phyloP scores from a whole-genome alignment of 1,139 yeast species.

The Pneumocystis sp. region DNA sequence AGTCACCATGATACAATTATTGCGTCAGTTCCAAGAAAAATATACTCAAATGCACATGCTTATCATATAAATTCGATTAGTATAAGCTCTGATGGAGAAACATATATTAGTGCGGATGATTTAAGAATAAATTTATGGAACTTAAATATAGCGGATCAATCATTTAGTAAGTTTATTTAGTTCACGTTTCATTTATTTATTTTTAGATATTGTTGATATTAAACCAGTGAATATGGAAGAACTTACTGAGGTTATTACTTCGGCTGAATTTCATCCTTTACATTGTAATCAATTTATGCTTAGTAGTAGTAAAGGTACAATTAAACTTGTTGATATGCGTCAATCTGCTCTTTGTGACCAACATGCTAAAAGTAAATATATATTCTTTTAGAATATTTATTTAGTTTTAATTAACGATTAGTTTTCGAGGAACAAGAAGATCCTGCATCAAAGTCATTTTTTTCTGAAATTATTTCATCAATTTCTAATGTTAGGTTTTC shows the following conservation, averaged over 20 bases:
- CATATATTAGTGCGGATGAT: constrained; percentile 87
- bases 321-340: constrained; percentile 93
- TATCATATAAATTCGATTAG: constrained; percentile 95
- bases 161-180: constrained; percentile 40
- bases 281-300: constrained; percentile 92
- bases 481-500: constrained; percentile 90
- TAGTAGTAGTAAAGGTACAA: constrained; percentile 91
- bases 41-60: constrained; percentile 92
- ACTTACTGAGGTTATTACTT: constrained; percentile 93
- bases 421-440: constrained; percentile 87
- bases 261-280: constrained; percentile 90
- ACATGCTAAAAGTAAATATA: constrained; percentile 46
- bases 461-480: constrained; percentile 91
- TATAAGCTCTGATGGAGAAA: constrained; percentile 89
- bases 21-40: constrained; percentile 85
- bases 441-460: constrained; percentile 85
- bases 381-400: neutral
- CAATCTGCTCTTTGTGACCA: constrained; percentile 85
- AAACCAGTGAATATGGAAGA: constrained; percentile 99
- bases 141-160: constrained; percentile 82
- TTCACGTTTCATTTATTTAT: neutral
- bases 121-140: constrained; percentile 94
- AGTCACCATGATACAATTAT: constrained; percentile 87
- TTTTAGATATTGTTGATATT: constrained; percentile 63
- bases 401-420: constrained; percentile 5